These are phyloP conservation scores for Austroboletus rostrupii DNA, from an alignment of 1,284 basidiomycete genomes.

Conservation along the genomic window DNA sequence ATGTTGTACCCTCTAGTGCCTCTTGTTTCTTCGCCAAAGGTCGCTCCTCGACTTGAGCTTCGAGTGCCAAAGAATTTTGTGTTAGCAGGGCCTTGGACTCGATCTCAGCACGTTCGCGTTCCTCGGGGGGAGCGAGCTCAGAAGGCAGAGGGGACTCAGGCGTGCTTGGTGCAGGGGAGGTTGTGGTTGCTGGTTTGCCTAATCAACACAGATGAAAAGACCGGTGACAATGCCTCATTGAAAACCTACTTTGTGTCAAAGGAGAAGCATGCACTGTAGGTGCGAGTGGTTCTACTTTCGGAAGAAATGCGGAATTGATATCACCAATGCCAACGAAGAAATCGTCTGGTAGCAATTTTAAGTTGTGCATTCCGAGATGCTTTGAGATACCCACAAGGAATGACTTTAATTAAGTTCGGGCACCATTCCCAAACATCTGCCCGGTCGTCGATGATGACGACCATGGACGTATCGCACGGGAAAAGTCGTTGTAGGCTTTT, in stretches of 20 bases:
- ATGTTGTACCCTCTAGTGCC: constrained; percentile 52
- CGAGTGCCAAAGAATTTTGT: constrained; percentile 67
- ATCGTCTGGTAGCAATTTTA: constrained; percentile 61
- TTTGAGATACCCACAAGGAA: constrained; percentile 71
- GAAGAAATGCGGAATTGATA: constrained; percentile 92
- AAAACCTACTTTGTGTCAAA: constrained; percentile 26
- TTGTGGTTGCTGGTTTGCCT: constrained; percentile 17
- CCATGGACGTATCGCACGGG: constrained; percentile 97
- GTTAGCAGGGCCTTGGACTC: constrained; percentile 54
- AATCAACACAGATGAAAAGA: constrained; percentile 2
- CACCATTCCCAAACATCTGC: constrained; percentile 97
- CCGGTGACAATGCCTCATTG: neutral
- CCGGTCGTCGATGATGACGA: constrained; percentile 97
- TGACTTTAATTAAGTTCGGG: constrained; percentile 93
- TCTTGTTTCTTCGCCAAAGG: constrained; percentile 89
- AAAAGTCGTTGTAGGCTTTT: constrained; percentile 91
- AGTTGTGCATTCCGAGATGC: neutral
- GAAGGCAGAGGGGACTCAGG: constrained; percentile 24
- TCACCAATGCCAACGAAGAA: constrained; percentile 99
- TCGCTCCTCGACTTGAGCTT: constrained; percentile 81
- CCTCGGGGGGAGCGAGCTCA: constrained; percentile 30
- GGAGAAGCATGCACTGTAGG: constrained; percentile 23
- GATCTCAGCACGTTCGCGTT: constrained; percentile 42
- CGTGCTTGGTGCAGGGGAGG: constrained; percentile 12
- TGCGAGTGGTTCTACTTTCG: constrained; percentile 61